These are phyloP conservation scores for Akebia trifoliata DNA, from an alignment of 164 flowering plant genomes.

Conservation along the genomic window DNA sequence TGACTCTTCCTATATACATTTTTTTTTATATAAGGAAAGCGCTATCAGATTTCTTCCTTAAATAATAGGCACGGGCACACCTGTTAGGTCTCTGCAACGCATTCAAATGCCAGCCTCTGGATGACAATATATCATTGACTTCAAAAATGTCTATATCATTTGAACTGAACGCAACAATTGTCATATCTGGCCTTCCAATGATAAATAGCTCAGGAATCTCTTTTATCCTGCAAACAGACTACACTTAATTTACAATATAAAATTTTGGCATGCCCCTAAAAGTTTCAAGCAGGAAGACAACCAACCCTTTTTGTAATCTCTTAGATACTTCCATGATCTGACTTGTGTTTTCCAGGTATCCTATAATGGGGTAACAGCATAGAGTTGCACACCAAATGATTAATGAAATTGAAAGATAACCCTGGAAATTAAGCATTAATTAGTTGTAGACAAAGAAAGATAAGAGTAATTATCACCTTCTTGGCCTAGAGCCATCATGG, in stretches of 20 bases:
- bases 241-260: background rate
- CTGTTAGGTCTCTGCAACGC: constrained; percentile 93
- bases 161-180: constrained; percentile 84
- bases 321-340: constrained; percentile 84
- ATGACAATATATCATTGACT: constrained; percentile 81
- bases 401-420: background rate
- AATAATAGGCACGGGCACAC: constrained; percentile 31
- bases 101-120: constrained; percentile 96
- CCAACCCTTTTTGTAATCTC: constrained; percentile 68
- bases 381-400: background rate
- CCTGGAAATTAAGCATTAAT: background rate
- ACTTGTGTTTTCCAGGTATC: constrained; percentile 73
- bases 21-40: background rate
- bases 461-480: constrained; percentile 48
- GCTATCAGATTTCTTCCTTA: too few species aligned
- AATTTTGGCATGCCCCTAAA: background rate
- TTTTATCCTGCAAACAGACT: constrained; percentile 43
- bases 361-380: constrained; percentile 28
- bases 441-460: background rate
- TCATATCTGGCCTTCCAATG: constrained; percentile 94
- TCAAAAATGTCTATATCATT: constrained; percentile 78
- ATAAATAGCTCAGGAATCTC: constrained; percentile 71
- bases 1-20: background rate
- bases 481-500: constrained; percentile 80
- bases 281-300: background rate